A percentile compares a stretch with the other conserved stretches of the same genome.
phyloP scores from a whole-genome alignment of 805 yeast genomes.

The Kuraishia ogatae region DNA sequence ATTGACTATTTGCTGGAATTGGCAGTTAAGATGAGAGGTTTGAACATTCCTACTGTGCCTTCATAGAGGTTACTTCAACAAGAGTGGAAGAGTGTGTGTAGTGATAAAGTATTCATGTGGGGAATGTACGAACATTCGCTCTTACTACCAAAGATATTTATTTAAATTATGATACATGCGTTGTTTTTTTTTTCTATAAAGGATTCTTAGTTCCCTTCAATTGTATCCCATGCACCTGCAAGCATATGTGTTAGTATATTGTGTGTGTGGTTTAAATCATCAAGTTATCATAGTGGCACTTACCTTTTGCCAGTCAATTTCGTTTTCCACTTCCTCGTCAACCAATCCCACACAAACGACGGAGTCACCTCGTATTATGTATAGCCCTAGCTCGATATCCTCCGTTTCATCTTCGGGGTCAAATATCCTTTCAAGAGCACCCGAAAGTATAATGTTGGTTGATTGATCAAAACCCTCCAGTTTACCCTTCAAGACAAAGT shows the following conservation, averaged over 20 bases:
- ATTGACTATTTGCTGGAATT: constrained; percentile 81
- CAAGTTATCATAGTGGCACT: background rate
- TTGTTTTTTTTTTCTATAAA: constrained; percentile 5
- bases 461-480: constrained; percentile 57
- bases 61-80: too few relatives aligned
- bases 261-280: background rate
- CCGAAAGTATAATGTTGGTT: constrained; percentile 48
- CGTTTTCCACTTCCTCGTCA: constrained; percentile 31
- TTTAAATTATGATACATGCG: background rate
- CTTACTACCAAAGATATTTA: background rate
- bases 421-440: constrained; percentile 43
- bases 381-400: constrained; percentile 36
- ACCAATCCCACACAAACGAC: constrained; percentile 49
- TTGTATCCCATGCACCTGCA: constrained; percentile 11
- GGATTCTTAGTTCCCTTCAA: constrained; percentile 23
- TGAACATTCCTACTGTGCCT: constrained; percentile 48
- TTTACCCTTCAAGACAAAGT: constrained; percentile 23
- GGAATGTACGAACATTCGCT: constrained; percentile 5
- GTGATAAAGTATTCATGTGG: too few relatives aligned
- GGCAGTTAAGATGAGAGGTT: constrained; percentile 72
- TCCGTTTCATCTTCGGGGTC: constrained; percentile 27
- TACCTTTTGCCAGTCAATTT: constrained; percentile 30
- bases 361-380: constrained; percentile 49
- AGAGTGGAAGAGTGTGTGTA: too few relatives aligned
- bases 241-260: background rate